Base-by-base conservation (phyloP, 768 basidiomycete species). In the Guyanaporus albipodus region DNA sequence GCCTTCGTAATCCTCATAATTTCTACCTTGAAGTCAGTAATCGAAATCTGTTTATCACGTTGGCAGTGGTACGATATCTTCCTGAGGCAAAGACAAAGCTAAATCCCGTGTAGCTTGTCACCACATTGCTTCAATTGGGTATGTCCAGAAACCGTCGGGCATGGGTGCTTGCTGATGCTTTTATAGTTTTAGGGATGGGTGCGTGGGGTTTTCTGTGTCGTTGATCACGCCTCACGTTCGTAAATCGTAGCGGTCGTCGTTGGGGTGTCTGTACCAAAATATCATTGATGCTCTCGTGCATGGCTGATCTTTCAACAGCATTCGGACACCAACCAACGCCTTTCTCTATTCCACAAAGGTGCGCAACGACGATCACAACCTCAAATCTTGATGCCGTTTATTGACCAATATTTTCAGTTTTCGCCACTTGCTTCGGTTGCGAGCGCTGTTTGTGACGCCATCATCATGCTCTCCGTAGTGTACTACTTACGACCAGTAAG, bases 41-140 rank as follows among this genome's bases (percentile, higher is more conserved):
- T 33, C 21, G 14, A 21, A 56, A 48, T 26, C 36, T n/a, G 14
- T 22, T 32, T 6, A 23, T 59, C 9, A 56, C 48, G 8, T 22
- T 37, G 31, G 37, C 37, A 23, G 58, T 59, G 47, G 58, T 59
- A 44, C 32, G 50, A 18, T 22, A 11, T 24, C 22, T 35, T 49
- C 14, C 1, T 32, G 23, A 9, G 15, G 26, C 21, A 11, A n/a
- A 6, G 22, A 9, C 24, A 4, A 46, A 17, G 14, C 19, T 42
- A 6, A 48, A 28, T 24, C 24, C 37, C 6, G 14, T 19, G 21
- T 29, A 50, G 51, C 23, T 53, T 34, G 38, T 14, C 21, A 17
- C 15, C 18, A 4, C 54, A 14, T 26, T 21, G 5, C 26, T 49
- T 44, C 58, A 56, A 26, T 17, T 49, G 21, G 22, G 51, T 60